Evolutionary conservation across 2,329 filamentous ascomycete genomes (phyloP).

Genomic region (Grosmannia huntii): DNA sequence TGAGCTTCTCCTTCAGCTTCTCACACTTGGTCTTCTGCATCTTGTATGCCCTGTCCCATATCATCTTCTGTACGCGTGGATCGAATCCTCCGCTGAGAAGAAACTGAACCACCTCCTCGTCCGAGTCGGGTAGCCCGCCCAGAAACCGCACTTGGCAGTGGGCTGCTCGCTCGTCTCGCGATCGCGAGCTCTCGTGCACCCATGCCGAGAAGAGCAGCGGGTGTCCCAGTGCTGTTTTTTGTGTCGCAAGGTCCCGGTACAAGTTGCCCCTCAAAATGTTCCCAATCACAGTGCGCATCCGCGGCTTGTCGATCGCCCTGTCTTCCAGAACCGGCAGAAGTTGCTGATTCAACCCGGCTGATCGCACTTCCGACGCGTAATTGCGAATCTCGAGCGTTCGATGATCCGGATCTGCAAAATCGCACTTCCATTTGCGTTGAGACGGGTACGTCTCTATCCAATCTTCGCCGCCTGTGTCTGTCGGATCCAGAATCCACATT

Average conservation of each 20-base stretch:
- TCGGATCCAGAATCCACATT: conserved; percentile 53
- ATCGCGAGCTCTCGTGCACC: conserved; percentile 29
- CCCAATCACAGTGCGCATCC: conserved; percentile 36
- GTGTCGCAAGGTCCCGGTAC: conserved; percentile 34
- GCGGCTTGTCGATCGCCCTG: conserved; percentile 30
- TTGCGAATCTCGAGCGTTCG: conserved; percentile 54
- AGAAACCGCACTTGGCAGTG: conserved; percentile 28
- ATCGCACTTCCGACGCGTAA: conserved; percentile 29
- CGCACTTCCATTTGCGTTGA: conserved; percentile 54
- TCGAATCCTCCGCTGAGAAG: conserved; percentile 51
- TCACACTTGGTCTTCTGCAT: conserved; percentile 41
- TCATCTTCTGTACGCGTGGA: conserved; percentile 30
- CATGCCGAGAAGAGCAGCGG: conserved; percentile 40
- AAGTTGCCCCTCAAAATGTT: conserved; percentile 37
- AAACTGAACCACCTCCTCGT: conserved; percentile 38
- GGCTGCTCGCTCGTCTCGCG: conserved; percentile 24
- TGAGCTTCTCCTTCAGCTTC: conserved; percentile 39
- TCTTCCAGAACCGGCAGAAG: conserved; percentile 57
- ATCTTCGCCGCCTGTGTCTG: conserved; percentile 29
- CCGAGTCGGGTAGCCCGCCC: conserved; percentile 35
- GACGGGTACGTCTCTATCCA: conserved; percentile 58
- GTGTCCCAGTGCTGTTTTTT: conserved; percentile 37
- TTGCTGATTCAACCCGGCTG: conserved; percentile 51
- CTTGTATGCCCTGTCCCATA: conserved; percentile 33
- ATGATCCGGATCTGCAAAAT: conserved; percentile 33